Percentiles rank a stretch among this genome's conserved stretches.
Conservation (phyloP, 768 basidiomycete genomes). For the Auricularia heimuer region DNA sequence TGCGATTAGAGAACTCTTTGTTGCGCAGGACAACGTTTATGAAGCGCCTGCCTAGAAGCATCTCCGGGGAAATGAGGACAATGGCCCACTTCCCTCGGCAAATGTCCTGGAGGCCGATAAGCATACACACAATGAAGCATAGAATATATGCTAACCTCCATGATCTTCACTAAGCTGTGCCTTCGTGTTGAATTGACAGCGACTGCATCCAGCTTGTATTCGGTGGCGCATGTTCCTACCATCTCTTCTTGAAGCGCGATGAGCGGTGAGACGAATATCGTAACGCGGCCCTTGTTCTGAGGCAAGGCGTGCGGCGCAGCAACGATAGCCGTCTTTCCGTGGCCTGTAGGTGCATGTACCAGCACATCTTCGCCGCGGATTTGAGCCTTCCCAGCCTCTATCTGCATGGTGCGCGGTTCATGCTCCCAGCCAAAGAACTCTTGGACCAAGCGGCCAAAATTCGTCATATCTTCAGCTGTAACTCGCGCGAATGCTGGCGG, state of each 20-base stretch:
- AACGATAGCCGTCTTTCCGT: slow-evolving; percentile 30
- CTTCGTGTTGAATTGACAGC: slow-evolving; percentile 26
- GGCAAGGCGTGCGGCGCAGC: slow-evolving; percentile 28
- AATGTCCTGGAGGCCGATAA: slow-evolving; percentile 12
- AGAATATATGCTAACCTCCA: slow-evolving; percentile 16
- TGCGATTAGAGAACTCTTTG: slow-evolving; percentile 9
- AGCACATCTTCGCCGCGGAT: slow-evolving; percentile 23
- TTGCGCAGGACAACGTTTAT: slow-evolving; percentile 19
- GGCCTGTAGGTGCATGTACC: slow-evolving; percentile 28
- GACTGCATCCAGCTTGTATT: slow-evolving; percentile 22
- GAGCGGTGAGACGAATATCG: slow-evolving; percentile 30
- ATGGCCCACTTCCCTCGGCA: slow-evolving; percentile 19
- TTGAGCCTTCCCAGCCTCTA: slow-evolving; percentile 22
- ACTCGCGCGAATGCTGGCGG: no score
- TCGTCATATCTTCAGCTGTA: background rate
- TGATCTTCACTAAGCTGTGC: slow-evolving; percentile 17
- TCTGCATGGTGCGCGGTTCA: slow-evolving; percentile 19
- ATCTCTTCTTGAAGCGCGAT: slow-evolving; percentile 31
- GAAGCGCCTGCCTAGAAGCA: slow-evolving; percentile 21
- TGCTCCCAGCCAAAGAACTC: slow-evolving; percentile 16
- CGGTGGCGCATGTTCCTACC: slow-evolving; percentile 22
- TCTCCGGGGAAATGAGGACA: slow-evolving; percentile 26
- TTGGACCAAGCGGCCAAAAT: slow-evolving; percentile 10
- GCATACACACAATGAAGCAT: background rate
- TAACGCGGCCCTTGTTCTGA: slow-evolving; percentile 20